A percentile compares a stretch with the other conserved stretches of the same genome.
Evolutionary conservation across 805 yeast species (phyloP).

Genomic region (Candida ulmi): DNA sequence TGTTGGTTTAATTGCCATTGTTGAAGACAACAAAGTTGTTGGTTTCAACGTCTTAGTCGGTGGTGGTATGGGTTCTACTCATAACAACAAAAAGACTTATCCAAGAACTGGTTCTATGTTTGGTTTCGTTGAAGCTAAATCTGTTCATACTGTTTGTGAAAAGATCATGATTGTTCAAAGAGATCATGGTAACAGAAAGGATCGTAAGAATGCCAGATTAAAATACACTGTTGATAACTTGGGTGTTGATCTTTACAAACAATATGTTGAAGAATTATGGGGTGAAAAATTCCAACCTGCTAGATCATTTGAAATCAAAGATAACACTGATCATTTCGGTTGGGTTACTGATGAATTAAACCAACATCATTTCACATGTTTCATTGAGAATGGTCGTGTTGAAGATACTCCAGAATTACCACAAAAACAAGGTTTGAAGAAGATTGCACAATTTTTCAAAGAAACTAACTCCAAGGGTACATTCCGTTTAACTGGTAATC

Average conservation of each 20-base stretch:
- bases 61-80: constrained; percentile 99
- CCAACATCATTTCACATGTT: constrained; percentile 84
- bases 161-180: constrained; percentile 91
- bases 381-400: constrained; percentile 94
- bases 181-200: constrained; percentile 89
- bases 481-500: constrained; percentile 94
- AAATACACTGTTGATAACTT: constrained; percentile 94
- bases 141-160: constrained; percentile 77
- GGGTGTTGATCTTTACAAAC: constrained; percentile 80
- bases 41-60: constrained; percentile 92
- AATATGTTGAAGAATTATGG: constrained; percentile 76
- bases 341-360: constrained; percentile 88
- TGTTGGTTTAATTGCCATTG: constrained; percentile 86
- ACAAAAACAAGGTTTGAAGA: constrained; percentile 80
- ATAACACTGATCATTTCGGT: constrained; percentile 88
- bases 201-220: constrained; percentile 96
- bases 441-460: constrained; percentile 66
- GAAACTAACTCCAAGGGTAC: constrained; percentile 57
- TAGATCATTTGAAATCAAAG: constrained; percentile 68
- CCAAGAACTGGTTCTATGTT: constrained; percentile 90
- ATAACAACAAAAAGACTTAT: constrained; percentile 92
- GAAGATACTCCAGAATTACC: constrained; percentile 89
- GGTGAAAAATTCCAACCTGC: constrained; percentile 72
- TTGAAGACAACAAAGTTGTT: constrained; percentile 50
- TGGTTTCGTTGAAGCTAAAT: constrained; percentile 67